phyloP scores from a whole-genome alignment of 2,329 filamentous ascomycete genomes.

The Cladosporium sp. region DNA sequence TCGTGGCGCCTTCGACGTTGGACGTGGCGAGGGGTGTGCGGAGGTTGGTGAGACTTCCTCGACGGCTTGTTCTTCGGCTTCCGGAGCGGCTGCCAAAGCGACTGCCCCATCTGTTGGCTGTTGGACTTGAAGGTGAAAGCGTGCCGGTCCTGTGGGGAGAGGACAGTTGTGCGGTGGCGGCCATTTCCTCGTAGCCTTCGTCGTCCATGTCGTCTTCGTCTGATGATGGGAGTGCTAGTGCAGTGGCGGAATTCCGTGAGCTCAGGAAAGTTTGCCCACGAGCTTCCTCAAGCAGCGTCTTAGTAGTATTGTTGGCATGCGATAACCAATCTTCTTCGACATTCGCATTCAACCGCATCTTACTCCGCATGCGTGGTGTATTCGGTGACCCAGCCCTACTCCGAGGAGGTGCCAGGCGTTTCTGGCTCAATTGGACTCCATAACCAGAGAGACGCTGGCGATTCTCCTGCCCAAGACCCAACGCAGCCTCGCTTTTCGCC shows the following conservation, averaged over 20 bases:
- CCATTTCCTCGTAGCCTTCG: constrained; percentile 32
- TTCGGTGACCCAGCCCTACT: constrained; percentile 22
- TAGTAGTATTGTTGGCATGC: constrained; percentile 53
- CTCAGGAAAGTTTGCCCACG: constrained; percentile 60
- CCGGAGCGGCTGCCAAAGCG: constrained; percentile 34
- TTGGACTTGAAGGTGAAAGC: constrained; percentile 2
- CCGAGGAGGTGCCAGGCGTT: constrained; percentile 18
- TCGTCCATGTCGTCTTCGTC: constrained; percentile 31
- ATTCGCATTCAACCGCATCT: not conserved
- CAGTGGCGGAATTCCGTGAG: constrained; percentile 53
- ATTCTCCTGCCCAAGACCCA: constrained; percentile 21
- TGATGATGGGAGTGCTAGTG: constrained; percentile 35
- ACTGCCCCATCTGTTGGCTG: constrained; percentile 24
- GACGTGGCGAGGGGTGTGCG: constrained; percentile 28
- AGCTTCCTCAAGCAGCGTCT: constrained; percentile 53
- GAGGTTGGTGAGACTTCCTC: constrained; percentile 34
- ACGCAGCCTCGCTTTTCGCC: constrained; percentile 42
- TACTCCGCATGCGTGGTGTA: constrained; percentile 15
- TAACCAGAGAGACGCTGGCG: constrained; percentile 17
- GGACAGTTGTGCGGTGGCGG: constrained; percentile 21
- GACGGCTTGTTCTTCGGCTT: constrained; percentile 36
- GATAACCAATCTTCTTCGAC: constrained; percentile 55
- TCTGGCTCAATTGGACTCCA: constrained; percentile 17
- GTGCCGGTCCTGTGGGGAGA: constrained; percentile 1
- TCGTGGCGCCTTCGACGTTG: constrained; percentile 13